phyloP scores from a whole-genome alignment of 2,329 filamentous ascomycete species.

The Nannizzia gypsea region DNA sequence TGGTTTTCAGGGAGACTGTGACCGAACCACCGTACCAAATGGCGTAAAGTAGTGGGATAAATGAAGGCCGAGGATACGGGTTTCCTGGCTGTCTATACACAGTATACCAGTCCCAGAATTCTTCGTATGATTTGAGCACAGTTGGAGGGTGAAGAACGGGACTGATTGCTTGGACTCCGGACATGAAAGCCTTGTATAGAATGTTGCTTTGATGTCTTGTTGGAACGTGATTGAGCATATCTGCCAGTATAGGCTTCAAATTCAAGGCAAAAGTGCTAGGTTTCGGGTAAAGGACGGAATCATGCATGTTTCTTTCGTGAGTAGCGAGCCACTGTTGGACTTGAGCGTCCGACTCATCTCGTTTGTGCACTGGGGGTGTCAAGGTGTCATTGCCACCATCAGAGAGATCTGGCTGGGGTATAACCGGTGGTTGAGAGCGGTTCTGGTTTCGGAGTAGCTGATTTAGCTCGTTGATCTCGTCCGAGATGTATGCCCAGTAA shows the following conservation, averaged over 20 bases:
- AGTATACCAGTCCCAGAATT: conserved; percentile 38
- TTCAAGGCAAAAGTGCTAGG: conserved; percentile 26
- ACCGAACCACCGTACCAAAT: conserved; percentile 40
- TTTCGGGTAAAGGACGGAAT: conserved; percentile 15
- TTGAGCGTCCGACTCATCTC: background rate
- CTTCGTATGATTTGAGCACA: conserved; percentile 30
- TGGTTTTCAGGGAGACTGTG: conserved; percentile 32
- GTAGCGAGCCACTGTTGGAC: background rate
- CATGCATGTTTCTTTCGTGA: conserved; percentile 1
- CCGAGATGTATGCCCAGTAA: conserved; percentile 36
- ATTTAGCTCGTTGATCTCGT: conserved; percentile 36
- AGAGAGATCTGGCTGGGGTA: background rate
- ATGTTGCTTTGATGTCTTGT: conserved; percentile 36
- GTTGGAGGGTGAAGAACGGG: conserved; percentile 36
- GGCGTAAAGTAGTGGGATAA: conserved; percentile 35
- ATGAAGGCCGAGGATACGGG: conserved; percentile 29
- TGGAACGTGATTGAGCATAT: conserved; percentile 33
- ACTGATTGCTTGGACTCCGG: conserved; percentile 36
- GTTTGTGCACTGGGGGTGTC: background rate
- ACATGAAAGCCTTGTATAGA: conserved; percentile 37
- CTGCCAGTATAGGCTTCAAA: conserved; percentile 25
- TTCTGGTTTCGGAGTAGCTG: conserved; percentile 33
- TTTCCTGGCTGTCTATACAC: conserved; percentile 26
- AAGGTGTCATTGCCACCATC: background rate
- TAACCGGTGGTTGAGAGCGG: conserved; percentile 18